phyloP scores from a whole-genome alignment of 225 moss, liverwort and hornwort species.

The Asterella californica region DNA sequence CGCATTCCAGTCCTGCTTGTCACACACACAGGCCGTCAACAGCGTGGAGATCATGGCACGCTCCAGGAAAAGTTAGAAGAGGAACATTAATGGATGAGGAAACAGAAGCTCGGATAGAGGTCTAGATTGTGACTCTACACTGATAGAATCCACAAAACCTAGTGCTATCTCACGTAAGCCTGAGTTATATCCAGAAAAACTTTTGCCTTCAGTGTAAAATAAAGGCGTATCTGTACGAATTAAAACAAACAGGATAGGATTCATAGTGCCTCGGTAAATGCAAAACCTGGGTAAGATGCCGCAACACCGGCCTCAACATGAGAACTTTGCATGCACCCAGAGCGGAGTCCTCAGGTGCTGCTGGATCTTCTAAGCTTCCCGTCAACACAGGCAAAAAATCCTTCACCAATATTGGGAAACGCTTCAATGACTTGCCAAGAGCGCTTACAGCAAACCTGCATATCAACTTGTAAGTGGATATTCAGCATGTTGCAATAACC shows the following conservation, averaged over 20 bases:
- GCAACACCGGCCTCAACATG: slow-evolving; percentile 78
- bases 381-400: slow-evolving; percentile 58
- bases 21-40: not conserved
- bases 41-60: not conserved
- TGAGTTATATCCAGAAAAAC: not conserved
- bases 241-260: not conserved
- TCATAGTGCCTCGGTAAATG: not conserved
- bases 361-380: slow-evolving; percentile 70
- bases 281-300: slow-evolving; percentile 79
- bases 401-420: slow-evolving; percentile 78
- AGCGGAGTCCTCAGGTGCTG: slow-evolving; percentile 73
- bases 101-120: not conserved
- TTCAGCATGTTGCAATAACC: not conserved
- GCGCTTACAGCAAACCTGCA: slow-evolving; percentile 74
- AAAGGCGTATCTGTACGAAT: not conserved
- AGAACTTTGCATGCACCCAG: slow-evolving; percentile 96
- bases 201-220: not conserved
- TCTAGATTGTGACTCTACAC: not conserved
- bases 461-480: not conserved
- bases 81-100: not conserved
- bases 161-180: not conserved
- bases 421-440: slow-evolving; percentile 81
- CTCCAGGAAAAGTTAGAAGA: not conserved
- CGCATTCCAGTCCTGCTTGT: slow-evolving; percentile 69
- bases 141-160: not conserved